phyloP scores from a whole-genome alignment of 345 rosid genomes.

The Fremontodendron californicum region DNA sequence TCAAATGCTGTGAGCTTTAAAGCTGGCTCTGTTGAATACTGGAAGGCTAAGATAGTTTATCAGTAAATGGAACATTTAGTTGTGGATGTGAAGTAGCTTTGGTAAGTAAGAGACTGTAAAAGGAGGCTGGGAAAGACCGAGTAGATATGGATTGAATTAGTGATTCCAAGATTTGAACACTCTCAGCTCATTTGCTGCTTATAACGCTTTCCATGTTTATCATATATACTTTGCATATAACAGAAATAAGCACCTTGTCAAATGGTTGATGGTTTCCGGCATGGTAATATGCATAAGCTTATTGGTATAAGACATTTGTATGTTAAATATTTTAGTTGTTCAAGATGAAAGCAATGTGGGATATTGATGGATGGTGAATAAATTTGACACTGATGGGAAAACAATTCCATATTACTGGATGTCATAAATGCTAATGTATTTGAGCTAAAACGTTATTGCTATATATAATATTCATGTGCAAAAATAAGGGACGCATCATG shows the following conservation, averaged over 20 bases:
- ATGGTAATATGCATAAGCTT: neutral
- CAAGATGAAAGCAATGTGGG: neutral
- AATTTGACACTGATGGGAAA: neutral
- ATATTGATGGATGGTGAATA: neutral
- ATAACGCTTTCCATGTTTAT: neutral
- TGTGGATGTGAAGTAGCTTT: neutral
- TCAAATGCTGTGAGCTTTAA: neutral
- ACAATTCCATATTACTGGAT: neutral
- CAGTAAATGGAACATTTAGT: neutral
- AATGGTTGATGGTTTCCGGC: neutral
- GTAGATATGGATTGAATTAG: neutral
- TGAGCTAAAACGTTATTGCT: neutral
- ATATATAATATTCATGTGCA: neutral
- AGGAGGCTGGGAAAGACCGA: neutral
- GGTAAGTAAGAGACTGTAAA: neutral
- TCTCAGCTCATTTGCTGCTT: neutral
- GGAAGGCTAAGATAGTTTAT: neutral
- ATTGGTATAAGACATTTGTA: neutral
- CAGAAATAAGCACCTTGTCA: neutral
- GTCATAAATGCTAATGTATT: neutral
- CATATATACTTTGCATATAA: neutral
- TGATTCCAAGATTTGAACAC: neutral
- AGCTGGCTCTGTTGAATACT: neutral
- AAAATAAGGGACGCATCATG: neutral
- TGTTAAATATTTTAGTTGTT: neutral